A percentile compares a stretch with the other conserved stretches of the same genome.
Evolutionary conservation across 2,329 filamentous ascomycete species (phyloP).

Genomic region (Rhexocercosporidium sp.): DNA sequence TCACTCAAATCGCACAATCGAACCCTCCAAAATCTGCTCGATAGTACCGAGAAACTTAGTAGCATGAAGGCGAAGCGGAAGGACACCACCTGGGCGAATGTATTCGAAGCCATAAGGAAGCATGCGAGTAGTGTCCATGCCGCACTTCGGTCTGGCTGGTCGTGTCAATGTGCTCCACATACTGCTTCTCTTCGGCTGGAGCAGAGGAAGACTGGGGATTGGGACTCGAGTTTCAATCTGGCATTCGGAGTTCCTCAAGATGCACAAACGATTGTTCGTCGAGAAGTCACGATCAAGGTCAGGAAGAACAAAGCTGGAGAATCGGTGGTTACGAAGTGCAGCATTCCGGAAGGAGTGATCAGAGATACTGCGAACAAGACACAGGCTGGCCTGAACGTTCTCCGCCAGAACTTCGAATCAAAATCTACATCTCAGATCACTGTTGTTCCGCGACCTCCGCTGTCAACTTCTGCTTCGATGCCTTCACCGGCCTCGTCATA

Average conservation of each 20-base stretch:
- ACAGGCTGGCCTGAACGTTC: not conserved
- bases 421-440: conserved; percentile 13
- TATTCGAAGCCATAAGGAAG: conserved; percentile 33
- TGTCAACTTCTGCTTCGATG: not conserved
- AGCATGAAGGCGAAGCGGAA: conserved; percentile 26
- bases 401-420: conserved; percentile 25
- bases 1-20: conserved; percentile 30
- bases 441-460: not conserved
- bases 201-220: conserved; percentile 26
- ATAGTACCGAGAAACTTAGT: conserved; percentile 28
- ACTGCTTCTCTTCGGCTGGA: conserved; percentile 31
- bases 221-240: conserved; percentile 27
- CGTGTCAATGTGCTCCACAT: conserved; percentile 33
- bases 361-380: not conserved
- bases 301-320: not conserved
- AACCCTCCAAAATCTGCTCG: conserved; percentile 31
- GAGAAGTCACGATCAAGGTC: conserved; percentile 4
- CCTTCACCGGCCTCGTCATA: not conserved
- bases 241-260: conserved; percentile 18
- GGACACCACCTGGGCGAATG: conserved; percentile 32
- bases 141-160: conserved; percentile 32
- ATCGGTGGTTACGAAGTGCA: not conserved
- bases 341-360: not conserved
- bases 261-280: not conserved
- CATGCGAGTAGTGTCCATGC: conserved; percentile 35